Conservation (phyloP, 805 yeast species). For the Starmerella cellae region DNA sequence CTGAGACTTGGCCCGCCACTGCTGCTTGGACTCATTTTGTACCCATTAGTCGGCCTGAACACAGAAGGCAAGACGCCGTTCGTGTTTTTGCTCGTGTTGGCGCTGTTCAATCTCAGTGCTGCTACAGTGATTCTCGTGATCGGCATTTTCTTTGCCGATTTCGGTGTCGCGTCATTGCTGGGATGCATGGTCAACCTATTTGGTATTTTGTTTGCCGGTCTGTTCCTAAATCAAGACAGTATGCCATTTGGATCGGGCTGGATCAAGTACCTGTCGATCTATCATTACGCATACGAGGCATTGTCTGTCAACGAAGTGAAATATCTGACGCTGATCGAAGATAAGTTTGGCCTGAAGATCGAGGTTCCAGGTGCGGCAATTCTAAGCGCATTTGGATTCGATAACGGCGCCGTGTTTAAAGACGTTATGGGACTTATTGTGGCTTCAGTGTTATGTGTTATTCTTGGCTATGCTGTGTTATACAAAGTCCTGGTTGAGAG, state of each 20-base stretch:
- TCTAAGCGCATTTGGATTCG: conserved; percentile 86
- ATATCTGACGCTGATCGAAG: conserved; percentile 68
- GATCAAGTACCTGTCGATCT: conserved; percentile 72
- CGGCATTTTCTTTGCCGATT: conserved; percentile 76
- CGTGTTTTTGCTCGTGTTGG: conserved; percentile 53
- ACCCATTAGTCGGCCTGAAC: conserved; percentile 82
- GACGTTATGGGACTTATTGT: conserved; percentile 51
- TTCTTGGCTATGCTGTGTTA: conserved; percentile 62
- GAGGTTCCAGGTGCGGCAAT: conserved; percentile 98
- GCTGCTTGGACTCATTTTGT: conserved; percentile 60
- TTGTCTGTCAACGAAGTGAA: conserved; percentile 84
- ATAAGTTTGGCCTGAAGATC: conserved; percentile 82
- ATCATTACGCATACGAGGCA: conserved; percentile 94
- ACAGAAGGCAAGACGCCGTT: conserved; percentile 62
- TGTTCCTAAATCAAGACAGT: conserved; percentile 74
- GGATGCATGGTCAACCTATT: conserved; percentile 76
- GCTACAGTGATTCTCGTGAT: conserved; percentile 74
- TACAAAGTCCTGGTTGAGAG: conserved; percentile 64
- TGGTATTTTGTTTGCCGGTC: conserved; percentile 82
- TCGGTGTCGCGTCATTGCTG: conserved; percentile 81
- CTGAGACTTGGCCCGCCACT: conserved; percentile 86
- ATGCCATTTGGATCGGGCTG: conserved; percentile 40
- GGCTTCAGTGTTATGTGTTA: conserved; percentile 45
- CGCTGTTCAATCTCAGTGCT: conserved; percentile 75
- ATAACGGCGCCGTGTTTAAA: conserved; percentile 56